phyloP scores from a whole-genome alignment of 352 stramenopile genomes.

The Pythium plurisporium region DNA sequence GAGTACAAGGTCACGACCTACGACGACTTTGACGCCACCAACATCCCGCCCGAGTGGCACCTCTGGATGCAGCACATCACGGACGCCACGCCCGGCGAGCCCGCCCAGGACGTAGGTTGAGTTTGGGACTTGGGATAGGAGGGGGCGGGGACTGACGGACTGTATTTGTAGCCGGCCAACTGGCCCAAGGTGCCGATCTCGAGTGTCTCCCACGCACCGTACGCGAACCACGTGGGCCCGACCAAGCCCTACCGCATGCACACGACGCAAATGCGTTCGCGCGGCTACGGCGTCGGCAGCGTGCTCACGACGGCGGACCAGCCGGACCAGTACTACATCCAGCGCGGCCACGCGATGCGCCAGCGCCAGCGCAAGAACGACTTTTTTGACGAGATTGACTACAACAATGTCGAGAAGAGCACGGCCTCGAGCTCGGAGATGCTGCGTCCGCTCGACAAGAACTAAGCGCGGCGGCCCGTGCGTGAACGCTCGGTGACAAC shows the following conservation, averaged over 20 bases:
- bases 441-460: slow-evolving; percentile 57
- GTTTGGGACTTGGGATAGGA: too few relatives aligned
- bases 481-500: too few relatives aligned
- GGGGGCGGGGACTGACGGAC: too few relatives aligned
- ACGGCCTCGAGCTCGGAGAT: slow-evolving; percentile 35
- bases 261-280: slow-evolving; percentile 71
- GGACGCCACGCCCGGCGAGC: slow-evolving; percentile 55
- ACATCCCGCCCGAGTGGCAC: slow-evolving; percentile 81
- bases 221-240: slow-evolving; percentile 56
- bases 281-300: slow-evolving; percentile 75
- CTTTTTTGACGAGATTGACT: slow-evolving; percentile 75
- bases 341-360: slow-evolving; percentile 68
- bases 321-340: slow-evolving; percentile 81
- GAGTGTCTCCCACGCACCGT: slow-evolving; percentile 59
- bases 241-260: slow-evolving; percentile 70
- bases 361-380: slow-evolving; percentile 54
- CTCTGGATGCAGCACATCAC: slow-evolving; percentile 82
- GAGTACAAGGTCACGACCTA: slow-evolving; percentile 78
- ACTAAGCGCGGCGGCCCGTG: too few relatives aligned
- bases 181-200: slow-evolving; percentile 64
- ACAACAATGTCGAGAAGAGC: slow-evolving; percentile 69
- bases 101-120: slow-evolving; percentile 57
- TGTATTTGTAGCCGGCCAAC: slow-evolving; percentile 43
- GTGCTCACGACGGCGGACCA: slow-evolving; percentile 54
- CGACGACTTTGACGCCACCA: slow-evolving; percentile 73